These are phyloP conservation scores for Clarireedia monteithiana DNA, from an alignment of 2,329 filamentous ascomycete genomes.

Conservation along the genomic window DNA sequence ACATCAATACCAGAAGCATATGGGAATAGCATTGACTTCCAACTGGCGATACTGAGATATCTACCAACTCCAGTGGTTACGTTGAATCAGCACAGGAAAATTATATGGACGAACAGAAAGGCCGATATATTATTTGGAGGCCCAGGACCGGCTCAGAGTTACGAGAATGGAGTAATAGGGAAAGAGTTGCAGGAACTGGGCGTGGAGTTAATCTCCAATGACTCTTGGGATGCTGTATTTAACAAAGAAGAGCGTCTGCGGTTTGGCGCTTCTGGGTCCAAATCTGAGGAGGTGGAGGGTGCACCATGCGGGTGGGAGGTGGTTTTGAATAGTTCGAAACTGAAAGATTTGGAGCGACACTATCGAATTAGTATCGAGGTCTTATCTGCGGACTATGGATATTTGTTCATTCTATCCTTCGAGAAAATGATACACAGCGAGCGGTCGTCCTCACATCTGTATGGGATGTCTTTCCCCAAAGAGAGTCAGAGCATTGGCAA, in stretches of 20 bases:
- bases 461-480: neutral
- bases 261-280: neutral
- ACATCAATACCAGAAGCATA: neutral
- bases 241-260: slow-evolving; percentile 4
- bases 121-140: slow-evolving; percentile 10
- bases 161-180: slow-evolving; percentile 5
- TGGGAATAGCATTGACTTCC: slow-evolving; percentile 11
- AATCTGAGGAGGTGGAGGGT: neutral
- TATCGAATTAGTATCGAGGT: slow-evolving; percentile 13
- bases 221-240: slow-evolving; percentile 13
- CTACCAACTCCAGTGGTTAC: slow-evolving; percentile 18
- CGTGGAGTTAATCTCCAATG: slow-evolving; percentile 11
- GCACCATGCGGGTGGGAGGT: slow-evolving; percentile 7
- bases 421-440: slow-evolving; percentile 1
- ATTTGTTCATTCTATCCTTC: slow-evolving; percentile 13
- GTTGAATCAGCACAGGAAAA: slow-evolving; percentile 12
- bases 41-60: slow-evolving; percentile 16
- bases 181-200: slow-evolving; percentile 10
- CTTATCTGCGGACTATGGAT: slow-evolving; percentile 8
- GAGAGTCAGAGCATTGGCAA: neutral
- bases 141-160: slow-evolving; percentile 5
- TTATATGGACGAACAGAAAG: slow-evolving; percentile 15
- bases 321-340: slow-evolving; percentile 1
- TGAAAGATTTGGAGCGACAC: neutral
- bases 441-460: neutral